Percentiles rank a stretch among this genome's conserved stretches.
Conservation (phyloP, 164 flowering plant genomes). For the Vitis riparia region DNA sequence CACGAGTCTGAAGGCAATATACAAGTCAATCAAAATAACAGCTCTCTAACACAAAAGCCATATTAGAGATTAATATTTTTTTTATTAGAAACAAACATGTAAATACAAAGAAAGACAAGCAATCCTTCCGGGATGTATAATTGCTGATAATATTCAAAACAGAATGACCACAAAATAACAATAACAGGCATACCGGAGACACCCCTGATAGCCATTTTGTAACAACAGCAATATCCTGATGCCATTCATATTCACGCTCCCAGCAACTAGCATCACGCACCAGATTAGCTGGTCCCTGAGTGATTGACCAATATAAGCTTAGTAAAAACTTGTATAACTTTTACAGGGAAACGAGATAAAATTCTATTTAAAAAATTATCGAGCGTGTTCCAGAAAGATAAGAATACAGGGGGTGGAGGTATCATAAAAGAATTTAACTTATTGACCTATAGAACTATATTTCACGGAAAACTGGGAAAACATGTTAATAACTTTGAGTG, state of each 20-base stretch:
- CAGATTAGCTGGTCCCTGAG: slow-evolving; percentile 83
- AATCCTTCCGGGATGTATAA: too few relatives aligned
- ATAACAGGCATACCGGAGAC: slow-evolving; percentile 61
- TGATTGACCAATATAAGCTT: slow-evolving; percentile 1
- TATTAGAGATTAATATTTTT: too few relatives aligned
- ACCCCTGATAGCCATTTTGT: slow-evolving; percentile 96
- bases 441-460: background rate
- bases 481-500: too few relatives aligned
- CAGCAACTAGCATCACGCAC: slow-evolving; percentile 90
- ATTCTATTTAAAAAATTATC: background rate
- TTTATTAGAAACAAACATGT: too few relatives aligned
- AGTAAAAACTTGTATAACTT: background rate
- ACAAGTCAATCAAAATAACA: too few relatives aligned
- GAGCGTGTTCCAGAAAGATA: background rate
- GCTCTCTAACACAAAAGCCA: too few relatives aligned
- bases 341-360: background rate
- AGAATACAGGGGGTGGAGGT: background rate
- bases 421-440: background rate
- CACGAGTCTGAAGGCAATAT: too few relatives aligned
- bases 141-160: background rate
- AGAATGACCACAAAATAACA: slow-evolving; percentile 1
- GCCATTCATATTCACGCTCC: slow-evolving; percentile 97
- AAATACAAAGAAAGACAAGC: too few relatives aligned
- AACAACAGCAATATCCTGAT: slow-evolving; percentile 96
- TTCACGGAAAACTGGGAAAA: too few relatives aligned